These are phyloP conservation scores for Stramenopiles sp. DNA, from an alignment of 352 stramenopile genomes.

Conservation along the genomic window DNA sequence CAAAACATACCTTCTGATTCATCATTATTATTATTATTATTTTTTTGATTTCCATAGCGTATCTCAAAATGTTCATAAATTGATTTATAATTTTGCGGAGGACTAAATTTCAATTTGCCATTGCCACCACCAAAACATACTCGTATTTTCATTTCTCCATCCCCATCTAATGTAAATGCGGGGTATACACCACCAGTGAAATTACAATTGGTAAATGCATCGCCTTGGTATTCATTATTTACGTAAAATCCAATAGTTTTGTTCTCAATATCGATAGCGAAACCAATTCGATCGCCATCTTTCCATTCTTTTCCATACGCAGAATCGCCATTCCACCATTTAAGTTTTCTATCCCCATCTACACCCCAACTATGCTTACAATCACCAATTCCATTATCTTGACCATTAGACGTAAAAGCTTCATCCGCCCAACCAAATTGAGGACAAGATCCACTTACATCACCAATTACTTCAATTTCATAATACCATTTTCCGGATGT, in stretches of 20 bases:
- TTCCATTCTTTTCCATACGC: background rate
- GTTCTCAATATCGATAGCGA: background rate
- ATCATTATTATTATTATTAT: no score
- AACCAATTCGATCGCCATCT: background rate
- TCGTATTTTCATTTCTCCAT: background rate
- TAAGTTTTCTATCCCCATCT: background rate
- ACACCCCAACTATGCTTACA: slow-evolving; percentile 8
- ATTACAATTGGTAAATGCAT: slow-evolving; percentile 6
- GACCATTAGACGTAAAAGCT: background rate
- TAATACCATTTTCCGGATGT: background rate
- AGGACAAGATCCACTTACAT: background rate
- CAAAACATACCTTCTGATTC: slow-evolving; percentile 7
- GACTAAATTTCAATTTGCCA: background rate
- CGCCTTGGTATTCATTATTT: slow-evolving; percentile 5
- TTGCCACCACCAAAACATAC: background rate
- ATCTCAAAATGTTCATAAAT: slow-evolving; percentile 6
- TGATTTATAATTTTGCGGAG: background rate
- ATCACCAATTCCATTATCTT: background rate
- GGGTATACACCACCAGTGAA: background rate
- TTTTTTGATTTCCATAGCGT: no score
- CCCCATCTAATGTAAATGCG: background rate
- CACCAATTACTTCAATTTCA: background rate
- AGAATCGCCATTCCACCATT: background rate
- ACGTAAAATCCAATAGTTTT: slow-evolving; percentile 9
- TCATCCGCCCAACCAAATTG: background rate